Evolutionary conservation across 257 asterid species (phyloP).

Genomic region (Forsythia viridissima): DNA sequence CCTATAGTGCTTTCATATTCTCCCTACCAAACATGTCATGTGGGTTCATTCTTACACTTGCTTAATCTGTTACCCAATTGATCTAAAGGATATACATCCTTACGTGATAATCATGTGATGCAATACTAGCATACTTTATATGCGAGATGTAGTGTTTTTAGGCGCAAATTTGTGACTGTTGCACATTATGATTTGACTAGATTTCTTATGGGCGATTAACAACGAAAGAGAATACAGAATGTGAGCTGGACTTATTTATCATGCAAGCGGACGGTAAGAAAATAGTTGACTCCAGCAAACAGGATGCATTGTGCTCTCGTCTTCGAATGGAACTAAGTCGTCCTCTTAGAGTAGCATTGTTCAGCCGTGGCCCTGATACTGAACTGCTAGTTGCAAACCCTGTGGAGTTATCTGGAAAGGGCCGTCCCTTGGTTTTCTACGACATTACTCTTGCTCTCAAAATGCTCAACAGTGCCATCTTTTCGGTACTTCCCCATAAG

Average conservation of each 20-base stretch:
- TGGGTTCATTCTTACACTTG: background rate
- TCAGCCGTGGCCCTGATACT: conserved; percentile 61
- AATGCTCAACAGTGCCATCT: conserved; percentile 43
- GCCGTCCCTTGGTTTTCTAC: conserved; percentile 52
- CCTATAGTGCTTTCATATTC: background rate
- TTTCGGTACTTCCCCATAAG: conserved; percentile 37
- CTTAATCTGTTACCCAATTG: background rate
- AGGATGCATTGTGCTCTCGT: conserved; percentile 40
- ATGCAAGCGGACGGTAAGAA: conserved; percentile 45
- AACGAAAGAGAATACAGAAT: conserved; percentile 37
- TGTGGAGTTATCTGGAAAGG: conserved; percentile 54
- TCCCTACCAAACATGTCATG: background rate
- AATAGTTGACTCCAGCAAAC: conserved; percentile 41
- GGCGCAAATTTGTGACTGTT: background rate
- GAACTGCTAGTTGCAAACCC: conserved; percentile 59
- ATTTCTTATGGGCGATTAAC: conserved; percentile 49
- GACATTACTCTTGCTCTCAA: conserved; percentile 50
- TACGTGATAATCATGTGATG: too few relatives aligned
- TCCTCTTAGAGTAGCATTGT: conserved; percentile 48
- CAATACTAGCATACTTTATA: too few relatives aligned
- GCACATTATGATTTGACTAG: conserved; percentile 21
- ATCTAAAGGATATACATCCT: background rate
- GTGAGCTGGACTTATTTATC: conserved; percentile 41
- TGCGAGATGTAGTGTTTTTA: background rate
- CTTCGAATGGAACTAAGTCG: conserved; percentile 52